Evolutionary conservation across 331 rosid species (phyloP).

Genomic region (Prunus yedoensis): DNA sequence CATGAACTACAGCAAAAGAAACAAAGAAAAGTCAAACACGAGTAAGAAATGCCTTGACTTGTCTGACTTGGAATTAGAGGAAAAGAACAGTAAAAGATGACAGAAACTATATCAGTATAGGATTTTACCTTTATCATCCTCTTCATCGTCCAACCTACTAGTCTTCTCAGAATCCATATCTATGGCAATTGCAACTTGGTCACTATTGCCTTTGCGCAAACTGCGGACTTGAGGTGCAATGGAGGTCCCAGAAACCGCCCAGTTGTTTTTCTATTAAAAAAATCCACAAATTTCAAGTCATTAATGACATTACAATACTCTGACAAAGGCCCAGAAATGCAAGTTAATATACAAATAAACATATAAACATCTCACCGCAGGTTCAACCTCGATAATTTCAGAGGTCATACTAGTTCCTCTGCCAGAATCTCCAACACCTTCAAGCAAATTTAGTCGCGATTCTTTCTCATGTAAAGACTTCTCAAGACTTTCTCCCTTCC

Average conservation of each 20-base stretch:
- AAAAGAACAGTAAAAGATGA: slow-evolving; percentile 5
- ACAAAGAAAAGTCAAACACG: slow-evolving; percentile 13
- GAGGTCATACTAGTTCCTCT: slow-evolving; percentile 48
- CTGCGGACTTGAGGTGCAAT: slow-evolving; percentile 90
- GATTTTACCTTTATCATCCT: slow-evolving; percentile 83
- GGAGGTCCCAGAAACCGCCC: slow-evolving; percentile 65
- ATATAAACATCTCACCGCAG: slow-evolving; percentile 62
- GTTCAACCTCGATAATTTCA: slow-evolving; percentile 82
- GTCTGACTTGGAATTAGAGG: slow-evolving; percentile 1
- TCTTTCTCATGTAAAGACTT: slow-evolving; percentile 70
- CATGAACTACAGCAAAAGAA: slow-evolving; percentile 62
- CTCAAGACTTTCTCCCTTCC: slow-evolving; percentile 59
- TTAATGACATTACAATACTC: slow-evolving; percentile 12
- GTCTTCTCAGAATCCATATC: slow-evolving; percentile 74
- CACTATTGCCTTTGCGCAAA: slow-evolving; percentile 85
- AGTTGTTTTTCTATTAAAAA: slow-evolving; percentile 52
- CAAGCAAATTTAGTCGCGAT: slow-evolving; percentile 74
- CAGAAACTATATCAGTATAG: slow-evolving; percentile 7
- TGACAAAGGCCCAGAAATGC: neutral
- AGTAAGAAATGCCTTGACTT: neutral
- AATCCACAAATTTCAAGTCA: slow-evolving; percentile 20
- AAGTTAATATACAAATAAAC: slow-evolving; percentile 1
- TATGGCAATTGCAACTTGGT: slow-evolving; percentile 89
- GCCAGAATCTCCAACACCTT: slow-evolving; percentile 63
- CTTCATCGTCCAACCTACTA: slow-evolving; percentile 81